Percentiles rank a stretch among this genome's conserved stretches.
Evolutionary conservation across 2,329 filamentous ascomycete genomes (phyloP).

Genomic region (Talaromyces sp.): DNA sequence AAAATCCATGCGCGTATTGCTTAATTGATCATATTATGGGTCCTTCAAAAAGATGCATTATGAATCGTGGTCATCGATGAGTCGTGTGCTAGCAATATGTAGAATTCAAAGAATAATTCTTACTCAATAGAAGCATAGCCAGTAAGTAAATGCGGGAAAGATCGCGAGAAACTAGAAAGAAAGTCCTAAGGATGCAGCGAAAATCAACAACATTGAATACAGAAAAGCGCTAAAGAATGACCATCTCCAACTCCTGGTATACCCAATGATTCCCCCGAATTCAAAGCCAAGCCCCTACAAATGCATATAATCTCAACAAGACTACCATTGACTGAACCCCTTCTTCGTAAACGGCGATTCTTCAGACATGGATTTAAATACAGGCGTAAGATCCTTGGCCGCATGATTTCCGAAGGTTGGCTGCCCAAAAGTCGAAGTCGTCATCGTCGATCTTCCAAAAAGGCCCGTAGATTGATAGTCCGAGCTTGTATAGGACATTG

Average conservation of each 20-base stretch:
- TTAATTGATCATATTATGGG: not conserved
- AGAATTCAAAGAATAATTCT: not conserved
- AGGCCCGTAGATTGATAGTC: not conserved
- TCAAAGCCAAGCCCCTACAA: not conserved
- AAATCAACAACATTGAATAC: not conserved
- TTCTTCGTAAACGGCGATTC: not conserved
- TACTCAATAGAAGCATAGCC: not conserved
- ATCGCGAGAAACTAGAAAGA: not conserved
- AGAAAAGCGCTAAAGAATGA: not conserved
- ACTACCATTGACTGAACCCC: not conserved
- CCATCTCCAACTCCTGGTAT: not conserved
- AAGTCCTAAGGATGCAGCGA: not conserved
- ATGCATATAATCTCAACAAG: not conserved
- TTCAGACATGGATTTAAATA: conserved; percentile 10
- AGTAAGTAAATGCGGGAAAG: not conserved
- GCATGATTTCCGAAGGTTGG: not conserved
- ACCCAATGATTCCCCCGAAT: not conserved
- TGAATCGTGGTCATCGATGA: not conserved
- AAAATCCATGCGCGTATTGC: not conserved
- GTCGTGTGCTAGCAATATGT: not conserved
- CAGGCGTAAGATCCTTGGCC: conserved; percentile 7
- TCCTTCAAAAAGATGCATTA: not conserved
- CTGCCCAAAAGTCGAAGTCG: not conserved
- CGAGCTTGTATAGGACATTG: not conserved
- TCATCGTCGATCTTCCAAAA: not conserved